Conservation (phyloP, 225 moss, liverwort and hornwort genomes). For the Rhytidiadelphus loreus region DNA sequence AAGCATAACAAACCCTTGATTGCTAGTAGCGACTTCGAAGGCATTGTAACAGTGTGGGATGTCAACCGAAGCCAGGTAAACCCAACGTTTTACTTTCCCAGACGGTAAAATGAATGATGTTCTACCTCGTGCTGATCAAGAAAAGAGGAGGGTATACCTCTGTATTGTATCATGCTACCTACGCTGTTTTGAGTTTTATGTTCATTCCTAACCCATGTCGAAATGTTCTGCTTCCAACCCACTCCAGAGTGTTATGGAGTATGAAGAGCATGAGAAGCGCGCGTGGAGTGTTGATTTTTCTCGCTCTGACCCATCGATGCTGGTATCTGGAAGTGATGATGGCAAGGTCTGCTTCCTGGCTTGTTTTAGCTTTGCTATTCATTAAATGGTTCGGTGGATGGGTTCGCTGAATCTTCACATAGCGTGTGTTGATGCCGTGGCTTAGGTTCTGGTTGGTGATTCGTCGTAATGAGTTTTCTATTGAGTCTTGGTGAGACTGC, state of each 20-base stretch:
- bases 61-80: constrained; percentile 67
- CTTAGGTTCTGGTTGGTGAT: background rate
- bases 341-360: constrained; percentile 42
- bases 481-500: background rate
- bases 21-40: constrained; percentile 97
- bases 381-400: background rate
- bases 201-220: background rate
- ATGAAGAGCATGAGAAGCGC: constrained; percentile 96
- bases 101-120: background rate
- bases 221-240: background rate
- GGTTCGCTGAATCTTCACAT: background rate
- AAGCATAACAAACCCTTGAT: constrained; percentile 74
- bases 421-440: background rate
- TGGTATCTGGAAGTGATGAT: constrained; percentile 89
- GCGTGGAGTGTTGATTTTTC: constrained; percentile 94
- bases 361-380: background rate
- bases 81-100: background rate
- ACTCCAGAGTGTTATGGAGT: constrained; percentile 73
- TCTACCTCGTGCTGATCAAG: background rate
- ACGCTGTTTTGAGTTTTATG: background rate
- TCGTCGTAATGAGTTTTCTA: background rate
- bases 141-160: background rate
- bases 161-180: background rate
- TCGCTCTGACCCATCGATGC: constrained; percentile 48
- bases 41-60: constrained; percentile 95